Evolutionary conservation across 306 rosid genomes (phyloP).

Genomic region (Fragaria iinumae): DNA sequence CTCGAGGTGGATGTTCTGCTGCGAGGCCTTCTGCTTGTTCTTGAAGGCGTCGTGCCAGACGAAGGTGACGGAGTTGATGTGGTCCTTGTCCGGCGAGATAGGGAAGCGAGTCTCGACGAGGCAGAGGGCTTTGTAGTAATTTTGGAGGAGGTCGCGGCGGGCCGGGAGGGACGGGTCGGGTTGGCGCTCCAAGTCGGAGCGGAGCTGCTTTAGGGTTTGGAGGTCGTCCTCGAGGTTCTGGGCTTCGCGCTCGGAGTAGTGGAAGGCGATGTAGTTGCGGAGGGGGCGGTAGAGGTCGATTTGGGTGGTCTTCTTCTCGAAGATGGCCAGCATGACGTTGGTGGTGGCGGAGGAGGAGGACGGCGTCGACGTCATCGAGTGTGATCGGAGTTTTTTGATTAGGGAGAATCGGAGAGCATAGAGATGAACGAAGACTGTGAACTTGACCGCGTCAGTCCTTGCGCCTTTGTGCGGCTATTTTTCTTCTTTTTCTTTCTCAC

Average conservation of each 20-base stretch:
- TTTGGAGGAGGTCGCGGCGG: conserved; percentile 84
- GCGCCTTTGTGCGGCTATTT: not conserved
- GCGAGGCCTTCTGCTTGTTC: conserved; percentile 77
- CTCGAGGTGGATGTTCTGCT: conserved; percentile 93
- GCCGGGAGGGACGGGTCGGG: conserved; percentile 79
- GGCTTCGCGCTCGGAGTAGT: conserved; percentile 98
- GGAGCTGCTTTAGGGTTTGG: conserved; percentile 77
- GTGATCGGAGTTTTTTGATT: not conserved
- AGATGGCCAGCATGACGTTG: conserved; percentile 84
- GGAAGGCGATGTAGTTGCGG: conserved; percentile 78
- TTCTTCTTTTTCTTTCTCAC: conserved; percentile 34
- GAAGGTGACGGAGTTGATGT: conserved; percentile 71
- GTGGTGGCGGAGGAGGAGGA: conserved; percentile 49
- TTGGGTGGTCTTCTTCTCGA: conserved; percentile 77
- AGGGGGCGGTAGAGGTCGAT: conserved; percentile 82
- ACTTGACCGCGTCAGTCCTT: conserved; percentile 19
- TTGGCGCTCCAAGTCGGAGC: conserved; percentile 80
- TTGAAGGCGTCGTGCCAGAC: conserved; percentile 92
- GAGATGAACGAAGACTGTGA: not conserved
- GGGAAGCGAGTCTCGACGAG: conserved; percentile 95
- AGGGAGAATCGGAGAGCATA: not conserved
- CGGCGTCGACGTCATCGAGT: conserved; percentile 35
- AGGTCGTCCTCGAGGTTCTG: conserved; percentile 93
- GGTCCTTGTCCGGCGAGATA: conserved; percentile 79
- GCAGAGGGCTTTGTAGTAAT: conserved; percentile 77